These are phyloP conservation scores for Lactarius psammicola DNA, from an alignment of 768 basidiomycete genomes.

Conservation along the genomic window DNA sequence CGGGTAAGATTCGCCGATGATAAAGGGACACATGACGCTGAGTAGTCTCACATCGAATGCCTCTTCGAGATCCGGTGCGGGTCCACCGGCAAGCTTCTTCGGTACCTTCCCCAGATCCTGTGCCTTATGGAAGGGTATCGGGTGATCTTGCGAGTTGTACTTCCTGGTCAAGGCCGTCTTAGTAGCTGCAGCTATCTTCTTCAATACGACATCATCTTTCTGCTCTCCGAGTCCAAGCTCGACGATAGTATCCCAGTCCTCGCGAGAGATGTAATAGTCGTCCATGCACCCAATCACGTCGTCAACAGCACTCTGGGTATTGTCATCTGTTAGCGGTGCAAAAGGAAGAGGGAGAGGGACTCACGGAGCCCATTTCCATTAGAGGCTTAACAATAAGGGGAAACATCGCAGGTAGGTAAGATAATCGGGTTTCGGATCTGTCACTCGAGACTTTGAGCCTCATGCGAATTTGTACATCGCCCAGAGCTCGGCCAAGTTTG, in stretches of 20 bases:
- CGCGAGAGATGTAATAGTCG: slow-evolving; percentile 87
- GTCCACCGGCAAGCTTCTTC: slow-evolving; percentile 73
- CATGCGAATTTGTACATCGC: slow-evolving; percentile 94
- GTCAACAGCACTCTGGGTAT: slow-evolving; percentile 66
- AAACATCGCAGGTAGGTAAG: slow-evolving; percentile 87
- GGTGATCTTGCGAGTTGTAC: slow-evolving; percentile 91
- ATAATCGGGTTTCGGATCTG: slow-evolving; percentile 84
- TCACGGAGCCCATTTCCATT: slow-evolving; percentile 65
- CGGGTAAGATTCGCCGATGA: slow-evolving; percentile 1
- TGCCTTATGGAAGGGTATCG: slow-evolving; percentile 92
- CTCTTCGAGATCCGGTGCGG: slow-evolving; percentile 89
- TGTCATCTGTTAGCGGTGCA: not conserved
- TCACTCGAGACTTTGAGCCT: slow-evolving; percentile 90
- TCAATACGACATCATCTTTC: slow-evolving; percentile 70
- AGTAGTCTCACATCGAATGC: slow-evolving; percentile 66
- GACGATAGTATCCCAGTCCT: slow-evolving; percentile 96
- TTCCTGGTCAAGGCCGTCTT: slow-evolving; percentile 85
- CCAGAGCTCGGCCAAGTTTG: slow-evolving; percentile 76
- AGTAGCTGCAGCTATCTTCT: slow-evolving; percentile 77
- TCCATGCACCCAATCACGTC: slow-evolving; percentile 89
- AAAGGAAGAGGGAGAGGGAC: slow-evolving; percentile 37
- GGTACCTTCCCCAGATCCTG: slow-evolving; percentile 72
- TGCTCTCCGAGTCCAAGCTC: slow-evolving; percentile 87
- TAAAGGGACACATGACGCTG: not conserved
- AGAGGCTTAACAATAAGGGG: slow-evolving; percentile 79